A percentile compares a stretch with the other conserved stretches of the same genome.
Evolutionary conservation across 2,329 filamentous ascomycete species (phyloP).

Genomic region (Ilyonectria sp.): DNA sequence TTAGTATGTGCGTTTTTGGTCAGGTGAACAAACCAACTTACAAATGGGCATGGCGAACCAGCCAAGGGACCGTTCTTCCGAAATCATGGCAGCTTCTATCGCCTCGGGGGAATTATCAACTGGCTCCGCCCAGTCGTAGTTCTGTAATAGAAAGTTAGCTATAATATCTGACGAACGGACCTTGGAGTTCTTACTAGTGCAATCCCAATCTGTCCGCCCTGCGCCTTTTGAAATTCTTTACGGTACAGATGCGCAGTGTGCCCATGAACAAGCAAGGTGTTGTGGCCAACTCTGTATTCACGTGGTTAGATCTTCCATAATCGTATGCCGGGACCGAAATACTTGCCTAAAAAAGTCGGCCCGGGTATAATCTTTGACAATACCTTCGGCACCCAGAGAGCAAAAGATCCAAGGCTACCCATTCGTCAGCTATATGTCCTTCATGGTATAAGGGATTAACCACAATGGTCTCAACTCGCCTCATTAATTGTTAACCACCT

Average conservation of each 20-base stretch:
- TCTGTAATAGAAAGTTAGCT: neutral
- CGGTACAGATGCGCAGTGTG: conserved; percentile 1
- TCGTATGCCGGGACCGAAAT: neutral
- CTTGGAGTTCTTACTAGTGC: neutral
- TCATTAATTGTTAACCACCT: conserved; percentile 23
- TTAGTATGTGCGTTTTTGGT: too few species aligned
- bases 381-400: neutral
- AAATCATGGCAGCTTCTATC: neutral
- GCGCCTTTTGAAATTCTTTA: neutral
- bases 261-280: conserved; percentile 10
- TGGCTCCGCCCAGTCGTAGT: conserved; percentile 18
- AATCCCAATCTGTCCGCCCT: conserved; percentile 15
- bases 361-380: conserved; percentile 5
- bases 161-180: too few species aligned
- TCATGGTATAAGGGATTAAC: too few species aligned
- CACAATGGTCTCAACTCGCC: neutral
- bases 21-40: neutral
- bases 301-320: too few species aligned
- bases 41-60: conserved; percentile 18
- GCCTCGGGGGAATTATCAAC: conserved; percentile 7
- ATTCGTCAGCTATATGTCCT: too few species aligned
- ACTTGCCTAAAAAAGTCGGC: conserved; percentile 17
- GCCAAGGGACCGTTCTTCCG: conserved; percentile 7
- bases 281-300: conserved; percentile 1
- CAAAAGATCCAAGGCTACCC: conserved; percentile 16